Percentiles rank a stretch among this genome's conserved stretches.
Conservation (phyloP, 768 basidiomycete species). For the Naganishia randhawae region DNA sequence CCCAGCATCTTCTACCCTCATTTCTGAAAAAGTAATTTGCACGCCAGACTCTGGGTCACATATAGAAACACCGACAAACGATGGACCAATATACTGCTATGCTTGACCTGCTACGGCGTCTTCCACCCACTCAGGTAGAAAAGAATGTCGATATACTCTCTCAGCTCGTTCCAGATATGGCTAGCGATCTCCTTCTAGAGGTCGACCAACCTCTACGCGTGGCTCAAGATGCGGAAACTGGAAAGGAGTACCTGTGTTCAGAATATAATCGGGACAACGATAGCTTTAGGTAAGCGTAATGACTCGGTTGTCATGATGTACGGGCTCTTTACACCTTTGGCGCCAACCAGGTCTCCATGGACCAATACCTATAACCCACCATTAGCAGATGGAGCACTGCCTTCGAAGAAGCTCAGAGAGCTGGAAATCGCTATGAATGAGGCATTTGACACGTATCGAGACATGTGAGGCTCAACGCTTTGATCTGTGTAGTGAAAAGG, state of each 20-base stretch:
- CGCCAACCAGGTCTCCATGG: constrained; percentile 78
- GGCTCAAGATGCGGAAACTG: constrained; percentile 65
- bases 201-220: constrained; percentile 91
- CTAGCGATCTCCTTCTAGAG: constrained; percentile 88
- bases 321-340: background rate
- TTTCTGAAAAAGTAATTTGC: no score
- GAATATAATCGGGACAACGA: constrained; percentile 92
- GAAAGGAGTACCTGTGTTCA: constrained; percentile 85
- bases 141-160: constrained; percentile 80
- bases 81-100: constrained; percentile 62
- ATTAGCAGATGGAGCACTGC: constrained; percentile 80
- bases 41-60: no score
- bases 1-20: no score
- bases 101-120: constrained; percentile 89
- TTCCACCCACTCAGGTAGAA: constrained; percentile 86
- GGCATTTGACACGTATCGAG: constrained; percentile 94
- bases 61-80: background rate
- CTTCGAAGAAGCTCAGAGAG: constrained; percentile 77
- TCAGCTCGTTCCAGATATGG: constrained; percentile 80
- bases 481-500: background rate
- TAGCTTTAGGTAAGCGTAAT: constrained; percentile 72
- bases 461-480: constrained; percentile 62
- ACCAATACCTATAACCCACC: constrained; percentile 93
- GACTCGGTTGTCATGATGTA: background rate
- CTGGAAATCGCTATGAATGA: constrained; percentile 91